phyloP scores from a whole-genome alignment of 140 eudicot genomes.

The Cichorium intybus region DNA sequence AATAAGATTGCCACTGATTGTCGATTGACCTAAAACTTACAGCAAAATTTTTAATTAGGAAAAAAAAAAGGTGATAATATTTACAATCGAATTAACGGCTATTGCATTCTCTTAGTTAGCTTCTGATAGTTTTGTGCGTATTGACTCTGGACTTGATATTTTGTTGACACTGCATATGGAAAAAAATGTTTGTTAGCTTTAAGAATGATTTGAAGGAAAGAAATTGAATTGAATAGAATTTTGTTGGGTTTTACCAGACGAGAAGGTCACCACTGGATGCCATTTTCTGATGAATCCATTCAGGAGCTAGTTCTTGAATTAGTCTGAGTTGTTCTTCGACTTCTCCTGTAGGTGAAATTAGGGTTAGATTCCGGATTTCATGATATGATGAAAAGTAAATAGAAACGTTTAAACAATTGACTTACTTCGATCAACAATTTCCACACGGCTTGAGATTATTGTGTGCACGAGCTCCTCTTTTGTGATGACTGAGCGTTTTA shows the following conservation, averaged over 20 bases:
- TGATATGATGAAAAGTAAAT: not conserved
- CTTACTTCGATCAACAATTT: conserved; percentile 73
- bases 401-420: not conserved
- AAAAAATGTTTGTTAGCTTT: not conserved
- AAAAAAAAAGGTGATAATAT: not conserved
- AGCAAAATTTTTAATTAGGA: not conserved
- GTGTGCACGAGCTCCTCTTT: conserved; percentile 73
- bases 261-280: conserved; percentile 57
- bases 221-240: not conserved
- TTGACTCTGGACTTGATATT: conserved; percentile 37
- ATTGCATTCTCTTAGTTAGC: conserved; percentile 38
- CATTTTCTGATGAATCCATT: conserved; percentile 58
- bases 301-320: conserved; percentile 74
- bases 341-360: conserved; percentile 52
- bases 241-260: conserved; percentile 35
- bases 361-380: conserved; percentile 4
- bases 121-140: conserved; percentile 54
- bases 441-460: conserved; percentile 51
- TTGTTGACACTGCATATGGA: conserved; percentile 50
- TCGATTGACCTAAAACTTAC: not conserved
- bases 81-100: conserved; percentile 19
- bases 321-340: conserved; percentile 70
- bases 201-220: not conserved
- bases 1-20: not conserved
- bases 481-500: conserved; percentile 58